Evolutionary conservation across 1,139 yeast genomes (phyloP).

Genomic region (Geotrichum fermentans): DNA sequence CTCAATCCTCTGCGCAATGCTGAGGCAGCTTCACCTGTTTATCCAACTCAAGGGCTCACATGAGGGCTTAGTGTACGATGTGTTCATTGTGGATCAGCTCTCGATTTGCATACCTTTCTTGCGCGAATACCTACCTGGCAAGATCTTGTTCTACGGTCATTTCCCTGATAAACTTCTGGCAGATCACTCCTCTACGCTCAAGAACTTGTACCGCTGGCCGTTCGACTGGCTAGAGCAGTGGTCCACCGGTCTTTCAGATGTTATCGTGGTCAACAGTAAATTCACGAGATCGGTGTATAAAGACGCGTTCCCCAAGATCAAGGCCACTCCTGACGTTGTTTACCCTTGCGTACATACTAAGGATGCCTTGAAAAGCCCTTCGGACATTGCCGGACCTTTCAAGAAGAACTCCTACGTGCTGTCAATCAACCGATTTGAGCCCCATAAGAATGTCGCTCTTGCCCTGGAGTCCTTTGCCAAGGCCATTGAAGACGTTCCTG

Average conservation of each 20-base stretch:
- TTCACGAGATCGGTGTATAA: slow-evolving; percentile 72
- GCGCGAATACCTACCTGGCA: slow-evolving; percentile 41
- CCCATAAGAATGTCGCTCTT: slow-evolving; percentile 73
- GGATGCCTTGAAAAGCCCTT: slow-evolving; percentile 18
- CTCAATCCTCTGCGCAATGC: slow-evolving; percentile 74
- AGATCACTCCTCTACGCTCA: slow-evolving; percentile 50
- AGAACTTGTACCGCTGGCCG: slow-evolving; percentile 67
- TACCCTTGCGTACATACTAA: slow-evolving; percentile 78
- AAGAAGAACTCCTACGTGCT: slow-evolving; percentile 41
- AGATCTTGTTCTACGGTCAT: slow-evolving; percentile 82
- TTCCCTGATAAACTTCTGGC: slow-evolving; percentile 89
- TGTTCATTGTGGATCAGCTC: slow-evolving; percentile 81
- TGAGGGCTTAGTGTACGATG: slow-evolving; percentile 52
- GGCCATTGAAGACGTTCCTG: slow-evolving; percentile 32
- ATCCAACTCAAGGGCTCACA: slow-evolving; percentile 48
- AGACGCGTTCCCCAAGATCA: slow-evolving; percentile 52
- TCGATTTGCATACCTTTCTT: slow-evolving; percentile 79
- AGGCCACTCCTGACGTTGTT: slow-evolving; percentile 57
- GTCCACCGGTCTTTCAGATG: slow-evolving; percentile 72
- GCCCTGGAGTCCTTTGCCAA: slow-evolving; percentile 64
- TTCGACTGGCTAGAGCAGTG: slow-evolving; percentile 79
- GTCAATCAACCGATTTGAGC: slow-evolving; percentile 83
- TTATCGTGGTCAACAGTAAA: slow-evolving; percentile 77
- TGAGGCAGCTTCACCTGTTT: slow-evolving; percentile 72
- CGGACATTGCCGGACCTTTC: slow-evolving; percentile 19